phyloP scores from a whole-genome alignment of 495 filamentous ascomycete species.

The Penicillium crystallinum region DNA sequence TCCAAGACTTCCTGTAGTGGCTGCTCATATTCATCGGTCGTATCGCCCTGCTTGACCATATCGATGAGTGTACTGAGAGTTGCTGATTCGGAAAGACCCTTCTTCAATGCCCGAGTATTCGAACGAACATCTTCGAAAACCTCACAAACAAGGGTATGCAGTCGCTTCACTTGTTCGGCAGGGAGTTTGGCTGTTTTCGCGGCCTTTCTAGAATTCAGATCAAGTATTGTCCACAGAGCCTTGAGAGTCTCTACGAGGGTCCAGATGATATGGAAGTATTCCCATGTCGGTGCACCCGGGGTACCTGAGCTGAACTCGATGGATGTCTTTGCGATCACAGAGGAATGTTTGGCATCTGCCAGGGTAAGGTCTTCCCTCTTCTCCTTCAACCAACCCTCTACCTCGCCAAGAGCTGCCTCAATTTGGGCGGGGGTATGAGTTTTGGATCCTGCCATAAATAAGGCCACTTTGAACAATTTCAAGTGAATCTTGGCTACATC shows the following conservation, averaged over 20 bases:
- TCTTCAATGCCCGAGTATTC: conserved; percentile 34
- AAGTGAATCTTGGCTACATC: conserved; percentile 28
- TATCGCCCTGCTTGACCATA: conserved; percentile 27
- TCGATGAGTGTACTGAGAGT: conserved; percentile 35
- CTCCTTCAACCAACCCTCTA: conserved; percentile 33
- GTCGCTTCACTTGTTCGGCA: conserved; percentile 28
- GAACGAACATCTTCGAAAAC: conserved; percentile 30
- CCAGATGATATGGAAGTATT: conserved; percentile 35
- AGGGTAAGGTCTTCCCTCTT: conserved; percentile 24
- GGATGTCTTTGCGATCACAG: conserved; percentile 22
- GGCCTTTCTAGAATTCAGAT: conserved; percentile 28
- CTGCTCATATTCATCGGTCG: conserved; percentile 19
- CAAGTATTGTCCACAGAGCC: conserved; percentile 28
- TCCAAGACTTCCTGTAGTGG: conserved; percentile 30
- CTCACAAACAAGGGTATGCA: conserved; percentile 24
- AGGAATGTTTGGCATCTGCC: conserved; percentile 16
- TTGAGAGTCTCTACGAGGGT: conserved; percentile 38
- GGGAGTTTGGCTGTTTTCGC: conserved; percentile 31
- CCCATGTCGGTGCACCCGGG: conserved; percentile 39
- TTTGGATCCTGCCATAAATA: conserved; percentile 36
- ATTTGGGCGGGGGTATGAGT: conserved; percentile 26
- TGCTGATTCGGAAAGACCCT: conserved; percentile 33
- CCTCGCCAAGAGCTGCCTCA: conserved; percentile 24
- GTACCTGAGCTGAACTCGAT: conserved; percentile 18
- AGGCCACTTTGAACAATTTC: conserved; percentile 30